A percentile compares a stretch with the other conserved stretches of the same genome.
Conservation (phyloP, 1,139 yeast species). For the Insectozyma bohioensis region DNA sequence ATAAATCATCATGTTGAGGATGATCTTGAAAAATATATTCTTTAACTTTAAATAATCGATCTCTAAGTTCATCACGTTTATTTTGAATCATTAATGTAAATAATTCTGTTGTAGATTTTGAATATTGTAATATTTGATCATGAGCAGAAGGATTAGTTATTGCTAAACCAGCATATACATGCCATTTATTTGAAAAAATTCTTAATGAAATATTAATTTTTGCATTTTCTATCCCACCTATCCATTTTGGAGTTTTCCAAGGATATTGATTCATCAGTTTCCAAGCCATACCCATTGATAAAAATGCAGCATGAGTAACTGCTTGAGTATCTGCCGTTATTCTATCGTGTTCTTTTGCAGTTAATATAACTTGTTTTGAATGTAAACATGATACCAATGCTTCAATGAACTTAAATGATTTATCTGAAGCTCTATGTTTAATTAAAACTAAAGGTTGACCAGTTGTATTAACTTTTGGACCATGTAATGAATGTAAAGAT, state of each 20-base stretch:
- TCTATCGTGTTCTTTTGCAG: constrained; percentile 84
- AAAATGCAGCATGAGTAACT: constrained; percentile 95
- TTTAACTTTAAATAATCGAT: constrained; percentile 65
- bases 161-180: constrained; percentile 96
- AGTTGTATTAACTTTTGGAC: constrained; percentile 83
- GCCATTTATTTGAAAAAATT: constrained; percentile 93
- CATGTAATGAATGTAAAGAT: constrained; percentile 89
- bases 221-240: constrained; percentile 94
- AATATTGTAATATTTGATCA: constrained; percentile 84
- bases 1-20: constrained; percentile 50
- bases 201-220: constrained; percentile 90
- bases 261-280: constrained; percentile 79
- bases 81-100: constrained; percentile 82
- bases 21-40: constrained; percentile 74
- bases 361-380: constrained; percentile 74
- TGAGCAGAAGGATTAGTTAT: constrained; percentile 96
- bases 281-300: constrained; percentile 98
- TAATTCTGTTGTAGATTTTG: constrained; percentile 78
- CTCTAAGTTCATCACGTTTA: constrained; percentile 53
- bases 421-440: constrained; percentile 64
- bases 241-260: constrained; percentile 86
- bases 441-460: constrained; percentile 93
- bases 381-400: constrained; percentile 66
- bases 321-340: constrained; percentile 99
- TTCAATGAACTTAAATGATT: constrained; percentile 60